Conservation (phyloP, 78 protist species). For the Dictyostelium citrinum region DNA sequence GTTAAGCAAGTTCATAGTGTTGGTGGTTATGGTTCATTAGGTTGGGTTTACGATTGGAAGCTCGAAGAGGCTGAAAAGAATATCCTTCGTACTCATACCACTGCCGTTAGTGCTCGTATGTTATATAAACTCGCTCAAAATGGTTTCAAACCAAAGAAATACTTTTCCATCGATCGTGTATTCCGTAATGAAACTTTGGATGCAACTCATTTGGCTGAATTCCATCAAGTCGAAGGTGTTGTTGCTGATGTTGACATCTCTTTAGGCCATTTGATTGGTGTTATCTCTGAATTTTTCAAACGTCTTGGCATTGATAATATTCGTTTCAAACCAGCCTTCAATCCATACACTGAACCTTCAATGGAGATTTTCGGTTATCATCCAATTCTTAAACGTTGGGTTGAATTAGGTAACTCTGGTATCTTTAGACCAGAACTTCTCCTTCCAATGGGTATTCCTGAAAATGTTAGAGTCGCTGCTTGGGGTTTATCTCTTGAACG, state of each 20-base stretch:
- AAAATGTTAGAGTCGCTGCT: slow-evolving; percentile 95
- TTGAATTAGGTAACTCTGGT: slow-evolving; percentile 97
- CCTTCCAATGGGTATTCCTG: slow-evolving; percentile 99
- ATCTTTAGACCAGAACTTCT: slow-evolving; percentile 99
- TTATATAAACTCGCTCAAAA: slow-evolving; percentile 89
- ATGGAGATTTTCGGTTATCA: slow-evolving; percentile 98
- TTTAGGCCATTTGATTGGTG: slow-evolving; percentile 95
- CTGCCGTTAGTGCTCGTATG: slow-evolving; percentile 98
- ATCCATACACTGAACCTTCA: slow-evolving; percentile 99
- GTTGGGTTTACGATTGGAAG: slow-evolving; percentile 96
- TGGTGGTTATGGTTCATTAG: slow-evolving; percentile 94
- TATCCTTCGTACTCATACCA: slow-evolving; percentile 99
- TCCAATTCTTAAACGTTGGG: slow-evolving; percentile 77
- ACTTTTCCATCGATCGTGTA: slow-evolving; percentile 99
- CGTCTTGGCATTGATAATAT: slow-evolving; percentile 89
- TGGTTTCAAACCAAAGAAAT: slow-evolving; percentile 90
- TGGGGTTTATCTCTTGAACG: slow-evolving; percentile 98
- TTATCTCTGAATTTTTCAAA: slow-evolving; percentile 93
- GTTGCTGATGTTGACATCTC: slow-evolving; percentile 94
- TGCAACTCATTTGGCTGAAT: slow-evolving; percentile 99
- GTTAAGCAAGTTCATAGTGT: slow-evolving; percentile 92
- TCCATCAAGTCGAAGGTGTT: slow-evolving; percentile 99
- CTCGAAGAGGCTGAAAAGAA: slow-evolving; percentile 94
- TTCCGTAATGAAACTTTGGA: slow-evolving; percentile 99
- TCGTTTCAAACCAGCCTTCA: slow-evolving; percentile 98